A percentile compares a stretch with the other conserved stretches of the same genome.
These are phyloP conservation scores for Ustilago lituana DNA, from an alignment of 1,284 basidiomycete genomes.

Conservation along the genomic window DNA sequence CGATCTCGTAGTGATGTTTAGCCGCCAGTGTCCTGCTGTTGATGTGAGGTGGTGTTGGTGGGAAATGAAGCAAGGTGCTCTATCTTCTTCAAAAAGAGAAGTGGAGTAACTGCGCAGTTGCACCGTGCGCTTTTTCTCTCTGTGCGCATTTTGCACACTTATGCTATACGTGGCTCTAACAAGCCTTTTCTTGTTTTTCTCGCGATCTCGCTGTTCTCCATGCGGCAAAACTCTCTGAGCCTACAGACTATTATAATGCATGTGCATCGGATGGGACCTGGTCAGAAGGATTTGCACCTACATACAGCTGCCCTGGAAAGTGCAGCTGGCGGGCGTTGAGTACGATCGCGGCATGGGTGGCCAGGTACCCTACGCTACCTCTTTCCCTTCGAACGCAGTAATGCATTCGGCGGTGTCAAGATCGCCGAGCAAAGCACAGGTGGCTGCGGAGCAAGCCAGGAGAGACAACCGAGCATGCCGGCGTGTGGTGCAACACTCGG, in stretches of 20 bases:
- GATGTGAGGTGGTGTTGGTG: neutral
- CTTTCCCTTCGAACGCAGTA: conserved; percentile 3
- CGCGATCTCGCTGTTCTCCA: no score
- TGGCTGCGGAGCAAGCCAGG: conserved; percentile 18
- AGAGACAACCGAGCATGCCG: conserved; percentile 19
- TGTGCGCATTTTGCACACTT: no score
- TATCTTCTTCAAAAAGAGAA: neutral
- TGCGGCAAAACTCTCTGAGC: no score
- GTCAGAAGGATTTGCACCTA: no score
- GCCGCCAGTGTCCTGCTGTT: no score
- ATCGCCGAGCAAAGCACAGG: conserved; percentile 19
- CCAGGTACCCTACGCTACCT: neutral
- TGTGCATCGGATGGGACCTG: no score
- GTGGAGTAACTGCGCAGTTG: conserved; percentile 5
- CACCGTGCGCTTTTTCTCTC: conserved; percentile 4
- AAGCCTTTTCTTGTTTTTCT: no score
- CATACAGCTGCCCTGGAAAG: no score
- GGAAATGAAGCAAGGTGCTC: neutral
- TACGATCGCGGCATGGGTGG: neutral
- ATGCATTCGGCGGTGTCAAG: conserved; percentile 15
- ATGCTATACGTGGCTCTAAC: no score
- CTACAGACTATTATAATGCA: no score
- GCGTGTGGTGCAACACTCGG: conserved; percentile 41
- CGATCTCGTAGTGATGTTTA: no score
- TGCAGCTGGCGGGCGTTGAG: conserved; percentile 1